Evolutionary conservation across 1,139 yeast species (phyloP), one percentile per base, ranked within the genome.

Genomic region (Candida labiduridarum): DNA sequence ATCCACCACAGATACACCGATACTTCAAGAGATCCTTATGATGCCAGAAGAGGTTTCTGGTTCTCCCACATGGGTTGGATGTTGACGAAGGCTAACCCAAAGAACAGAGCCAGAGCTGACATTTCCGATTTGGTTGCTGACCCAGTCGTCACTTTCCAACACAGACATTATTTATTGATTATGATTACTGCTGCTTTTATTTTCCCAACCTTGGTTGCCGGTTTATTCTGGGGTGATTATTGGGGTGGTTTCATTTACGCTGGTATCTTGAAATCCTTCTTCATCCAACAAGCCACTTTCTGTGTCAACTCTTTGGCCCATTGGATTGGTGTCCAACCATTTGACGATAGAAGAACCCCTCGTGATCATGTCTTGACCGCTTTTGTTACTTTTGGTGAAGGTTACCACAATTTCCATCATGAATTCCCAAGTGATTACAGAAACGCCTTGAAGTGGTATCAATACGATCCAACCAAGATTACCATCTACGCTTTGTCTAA

Each of bases 391-490:
- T 88, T 94, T 62, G 99, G 99, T 68, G 99, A 94, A 78, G 99
- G 99, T 53, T 92, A 94, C 82, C 99, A 94, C 75, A 94, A 94
- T 78, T 94, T 94, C 86, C 99, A 94, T 75, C 99, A 94, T 76
- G 98, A 95, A 78, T 94, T 92, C 83, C 99, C 99, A 60, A 84
- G 96, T 44, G 99, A 94, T 77, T 94, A 94, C 83, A 85, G 99
- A 79, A 94, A 94, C 67, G 99, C 99, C 46, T 82, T 94, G 68
- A 89, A 85, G 72, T 95, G 99, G 99, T 94, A 89, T 80, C 99
- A 95, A 81, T 94, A 87, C 72, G 99, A 94, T 71, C 99, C 99
- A 59, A 94, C 98, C 59, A 94, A 94, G 81, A 66, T 87, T 54
- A 67, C 83, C 55, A 92, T 94, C 67, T 90, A 83, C 78, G 46